Conservation (phyloP, 768 basidiomycete species). For the Pleurotus salmoneostramineus region DNA sequence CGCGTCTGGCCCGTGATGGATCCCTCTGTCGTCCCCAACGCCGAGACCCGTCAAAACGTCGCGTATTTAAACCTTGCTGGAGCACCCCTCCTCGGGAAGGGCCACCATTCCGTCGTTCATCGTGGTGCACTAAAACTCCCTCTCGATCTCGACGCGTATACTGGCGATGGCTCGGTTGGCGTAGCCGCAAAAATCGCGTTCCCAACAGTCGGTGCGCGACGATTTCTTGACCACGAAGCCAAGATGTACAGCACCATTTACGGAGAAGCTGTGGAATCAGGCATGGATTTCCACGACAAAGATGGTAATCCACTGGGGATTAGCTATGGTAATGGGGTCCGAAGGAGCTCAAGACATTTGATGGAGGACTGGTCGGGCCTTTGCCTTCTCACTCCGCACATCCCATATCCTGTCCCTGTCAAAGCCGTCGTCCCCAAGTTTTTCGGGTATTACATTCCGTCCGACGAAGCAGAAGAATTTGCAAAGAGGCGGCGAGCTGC, state of each 20-base stretch:
- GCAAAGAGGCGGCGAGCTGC: neutral
- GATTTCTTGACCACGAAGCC: constrained; percentile 26
- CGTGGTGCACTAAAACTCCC: constrained; percentile 35
- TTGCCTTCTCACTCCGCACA: constrained; percentile 22
- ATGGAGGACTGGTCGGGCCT: constrained; percentile 30
- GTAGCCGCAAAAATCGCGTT: constrained; percentile 34
- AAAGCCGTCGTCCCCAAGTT: constrained; percentile 44
- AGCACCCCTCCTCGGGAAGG: constrained; percentile 15
- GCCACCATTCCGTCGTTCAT: constrained; percentile 28
- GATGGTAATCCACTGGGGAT: neutral
- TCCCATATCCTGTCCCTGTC: constrained; percentile 26
- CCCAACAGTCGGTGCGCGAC: constrained; percentile 17
- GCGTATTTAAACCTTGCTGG: constrained; percentile 16
- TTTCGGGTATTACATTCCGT: constrained; percentile 41
- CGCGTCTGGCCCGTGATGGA: constrained; percentile 13
- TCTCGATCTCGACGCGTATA: constrained; percentile 17
- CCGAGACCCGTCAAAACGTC: neutral
- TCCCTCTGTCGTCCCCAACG: neutral
- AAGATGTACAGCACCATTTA: constrained; percentile 24
- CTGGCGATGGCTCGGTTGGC: constrained; percentile 20
- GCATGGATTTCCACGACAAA: neutral
- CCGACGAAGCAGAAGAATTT: constrained; percentile 4
- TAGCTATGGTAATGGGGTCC: neutral
- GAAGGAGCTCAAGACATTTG: constrained; percentile 14
- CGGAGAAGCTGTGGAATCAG: neutral